These are phyloP conservation scores for Pythium sukuiense DNA, from an alignment of 352 stramenopile species.

Conservation along the genomic window DNA sequence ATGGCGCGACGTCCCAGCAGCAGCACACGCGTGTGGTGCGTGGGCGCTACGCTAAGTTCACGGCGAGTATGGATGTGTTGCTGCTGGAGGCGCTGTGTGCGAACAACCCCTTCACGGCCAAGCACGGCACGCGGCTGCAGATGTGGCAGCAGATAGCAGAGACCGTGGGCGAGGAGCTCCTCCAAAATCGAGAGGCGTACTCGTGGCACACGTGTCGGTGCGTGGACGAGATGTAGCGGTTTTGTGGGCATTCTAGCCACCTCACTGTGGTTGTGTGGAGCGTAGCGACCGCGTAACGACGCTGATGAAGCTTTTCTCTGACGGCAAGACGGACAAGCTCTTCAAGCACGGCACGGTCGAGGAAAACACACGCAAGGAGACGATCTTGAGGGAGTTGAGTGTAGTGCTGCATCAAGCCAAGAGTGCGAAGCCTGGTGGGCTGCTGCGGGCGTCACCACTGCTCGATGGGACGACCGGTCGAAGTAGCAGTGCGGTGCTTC, in stretches of 20 bases:
- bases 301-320: constrained; percentile 77
- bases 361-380: constrained; percentile 68
- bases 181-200: constrained; percentile 69
- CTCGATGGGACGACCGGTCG: constrained; percentile 11
- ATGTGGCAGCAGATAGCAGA: constrained; percentile 80
- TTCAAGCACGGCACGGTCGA: constrained; percentile 77
- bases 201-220: constrained; percentile 85
- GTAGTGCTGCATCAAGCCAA: constrained; percentile 41
- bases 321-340: constrained; percentile 81
- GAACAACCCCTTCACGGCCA: constrained; percentile 79
- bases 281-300: constrained; percentile 69
- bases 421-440: constrained; percentile 37
- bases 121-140: constrained; percentile 79
- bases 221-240: constrained; percentile 4
- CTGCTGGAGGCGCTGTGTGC: constrained; percentile 68
- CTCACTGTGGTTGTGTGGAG: neutral
- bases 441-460: constrained; percentile 11
- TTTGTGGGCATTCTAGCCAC: neutral
- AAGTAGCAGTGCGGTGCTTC: neutral
- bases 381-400: constrained; percentile 64
- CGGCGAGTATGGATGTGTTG: constrained; percentile 71
- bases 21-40: constrained; percentile 38
- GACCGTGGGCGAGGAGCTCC: constrained; percentile 54
- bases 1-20: constrained; percentile 14
- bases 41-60: constrained; percentile 82